phyloP scores from a whole-genome alignment of 306 rosid genomes.

The Trichosanthes cucumerina region DNA sequence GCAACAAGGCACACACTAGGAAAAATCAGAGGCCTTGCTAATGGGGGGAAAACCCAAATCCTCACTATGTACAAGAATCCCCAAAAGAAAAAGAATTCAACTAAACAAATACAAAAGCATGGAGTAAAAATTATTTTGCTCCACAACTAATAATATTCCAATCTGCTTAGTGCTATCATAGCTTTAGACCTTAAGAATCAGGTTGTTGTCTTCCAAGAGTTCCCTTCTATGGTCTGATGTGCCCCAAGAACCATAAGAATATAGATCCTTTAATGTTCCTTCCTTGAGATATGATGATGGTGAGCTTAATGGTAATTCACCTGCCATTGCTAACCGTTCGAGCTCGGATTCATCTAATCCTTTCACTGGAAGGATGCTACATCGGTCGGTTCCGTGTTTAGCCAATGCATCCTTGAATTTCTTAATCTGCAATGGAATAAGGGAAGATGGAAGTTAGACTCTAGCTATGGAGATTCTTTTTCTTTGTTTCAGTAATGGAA shows the following conservation, averaged over 20 bases:
- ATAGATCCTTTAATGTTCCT: constrained; percentile 30
- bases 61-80: neutral
- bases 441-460: neutral
- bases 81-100: neutral
- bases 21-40: constrained; percentile 10
- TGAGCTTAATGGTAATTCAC: constrained; percentile 27
- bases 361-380: constrained; percentile 53
- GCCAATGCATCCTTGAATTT: constrained; percentile 72
- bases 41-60: neutral
- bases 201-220: constrained; percentile 12
- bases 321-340: constrained; percentile 27
- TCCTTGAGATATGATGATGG: constrained; percentile 11
- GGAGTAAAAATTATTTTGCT: neutral
- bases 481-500: neutral
- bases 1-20: neutral
- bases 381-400: constrained; percentile 48
- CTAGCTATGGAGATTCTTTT: neutral
- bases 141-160: neutral
- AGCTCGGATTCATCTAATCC: constrained; percentile 68
- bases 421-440: constrained; percentile 39
- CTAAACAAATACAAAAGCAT: constrained; percentile 6
- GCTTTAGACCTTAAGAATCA: neutral
- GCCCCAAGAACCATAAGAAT: constrained; percentile 22
- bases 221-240: constrained; percentile 8
- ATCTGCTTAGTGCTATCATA: neutral